Conservation (phyloP, 2,329 filamentous ascomycete species). For the Exophiala calicioides region DNA sequence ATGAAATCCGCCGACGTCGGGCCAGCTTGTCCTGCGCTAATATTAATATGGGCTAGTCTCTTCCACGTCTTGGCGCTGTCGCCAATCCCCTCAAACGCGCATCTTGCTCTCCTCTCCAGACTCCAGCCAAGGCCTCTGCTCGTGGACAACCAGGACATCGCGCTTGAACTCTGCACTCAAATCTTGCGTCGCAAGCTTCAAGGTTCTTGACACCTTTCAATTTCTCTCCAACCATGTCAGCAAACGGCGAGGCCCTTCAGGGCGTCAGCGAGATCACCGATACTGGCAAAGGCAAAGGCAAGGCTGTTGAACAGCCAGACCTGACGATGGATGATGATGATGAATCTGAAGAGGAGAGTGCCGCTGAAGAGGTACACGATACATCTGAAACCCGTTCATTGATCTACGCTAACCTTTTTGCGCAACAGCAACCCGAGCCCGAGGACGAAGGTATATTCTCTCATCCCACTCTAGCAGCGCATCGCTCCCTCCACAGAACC, state of each 20-base stretch:
- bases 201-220: background rate
- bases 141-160: too few relatives aligned
- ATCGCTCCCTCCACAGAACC: background rate
- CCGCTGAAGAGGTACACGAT: slow-evolving; percentile 50
- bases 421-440: slow-evolving; percentile 18
- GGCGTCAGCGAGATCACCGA: slow-evolving; percentile 34
- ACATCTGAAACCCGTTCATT: too few relatives aligned
- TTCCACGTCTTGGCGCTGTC: background rate
- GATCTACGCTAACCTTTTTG: slow-evolving; percentile 9
- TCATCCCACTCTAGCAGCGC: background rate
- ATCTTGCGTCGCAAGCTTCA: background rate
- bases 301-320: slow-evolving; percentile 60
- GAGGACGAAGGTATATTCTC: slow-evolving; percentile 24
- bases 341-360: slow-evolving; percentile 70
- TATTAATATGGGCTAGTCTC: background rate
- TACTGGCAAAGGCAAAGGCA: slow-evolving; percentile 79
- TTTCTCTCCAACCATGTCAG: slow-evolving; percentile 27
- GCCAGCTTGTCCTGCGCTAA: too few relatives aligned
- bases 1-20: too few relatives aligned
- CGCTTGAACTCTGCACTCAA: too few relatives aligned
- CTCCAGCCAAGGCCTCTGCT: too few relatives aligned
- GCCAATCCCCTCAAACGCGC: too few relatives aligned
- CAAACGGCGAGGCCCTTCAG: slow-evolving; percentile 28
- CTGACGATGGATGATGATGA: slow-evolving; percentile 70
- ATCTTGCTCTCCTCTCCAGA: too few relatives aligned